Conservation (phyloP, 768 basidiomycete species). For the Cystofilobasidium ferigula region DNA sequence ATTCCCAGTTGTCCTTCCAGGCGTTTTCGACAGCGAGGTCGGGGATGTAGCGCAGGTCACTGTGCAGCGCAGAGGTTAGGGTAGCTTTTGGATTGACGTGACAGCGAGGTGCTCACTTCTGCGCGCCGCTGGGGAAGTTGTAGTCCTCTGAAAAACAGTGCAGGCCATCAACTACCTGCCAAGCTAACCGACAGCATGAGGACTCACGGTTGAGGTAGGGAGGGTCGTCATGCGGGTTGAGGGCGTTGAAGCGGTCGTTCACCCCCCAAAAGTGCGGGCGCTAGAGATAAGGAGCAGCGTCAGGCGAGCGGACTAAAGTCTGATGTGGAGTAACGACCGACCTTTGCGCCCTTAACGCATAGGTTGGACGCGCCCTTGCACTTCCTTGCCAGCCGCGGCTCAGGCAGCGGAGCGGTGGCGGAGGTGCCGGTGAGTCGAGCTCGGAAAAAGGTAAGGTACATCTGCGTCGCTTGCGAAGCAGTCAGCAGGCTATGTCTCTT, state of each 20-base stretch:
- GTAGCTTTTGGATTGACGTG: too few relatives aligned
- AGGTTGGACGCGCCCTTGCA: background rate
- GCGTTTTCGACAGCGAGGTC: background rate
- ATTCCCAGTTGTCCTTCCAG: background rate
- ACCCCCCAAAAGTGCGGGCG: background rate
- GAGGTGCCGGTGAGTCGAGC: background rate
- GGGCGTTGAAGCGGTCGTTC: background rate
- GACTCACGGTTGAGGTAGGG: conserved; percentile 3
- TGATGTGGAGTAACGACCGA: too few relatives aligned
- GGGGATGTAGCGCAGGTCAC: background rate
- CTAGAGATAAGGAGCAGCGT: too few relatives aligned
- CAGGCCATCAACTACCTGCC: too few relatives aligned
- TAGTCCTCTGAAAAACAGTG: too few relatives aligned
- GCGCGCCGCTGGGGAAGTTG: background rate
- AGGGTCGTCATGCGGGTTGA: background rate
- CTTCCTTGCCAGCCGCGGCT: background rate
- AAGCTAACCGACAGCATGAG: too few relatives aligned
- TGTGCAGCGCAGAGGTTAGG: too few relatives aligned
- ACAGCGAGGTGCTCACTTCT: background rate
- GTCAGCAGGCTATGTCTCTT: too few relatives aligned
- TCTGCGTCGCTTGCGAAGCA: too few relatives aligned
- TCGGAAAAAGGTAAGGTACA: background rate
- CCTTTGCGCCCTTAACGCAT: conserved; percentile 2
- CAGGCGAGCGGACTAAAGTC: too few relatives aligned
- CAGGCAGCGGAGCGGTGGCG: background rate